Percentiles rank a stretch among this genome's conserved stretches.
These are phyloP conservation scores for Sclerotinia subarctica DNA, from an alignment of 2,329 filamentous ascomycete genomes.

Conservation along the genomic window DNA sequence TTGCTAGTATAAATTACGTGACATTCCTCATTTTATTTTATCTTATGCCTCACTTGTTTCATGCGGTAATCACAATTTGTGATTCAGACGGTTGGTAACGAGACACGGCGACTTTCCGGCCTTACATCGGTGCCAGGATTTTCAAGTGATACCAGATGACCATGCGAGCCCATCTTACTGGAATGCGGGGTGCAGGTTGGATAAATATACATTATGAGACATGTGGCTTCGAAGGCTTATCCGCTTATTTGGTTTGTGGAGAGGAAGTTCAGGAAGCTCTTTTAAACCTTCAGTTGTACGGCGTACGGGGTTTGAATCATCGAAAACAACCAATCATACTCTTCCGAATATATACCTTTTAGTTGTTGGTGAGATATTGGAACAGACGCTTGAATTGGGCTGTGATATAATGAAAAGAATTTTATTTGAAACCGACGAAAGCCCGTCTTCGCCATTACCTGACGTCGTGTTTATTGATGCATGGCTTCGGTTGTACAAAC, in stretches of 20 bases:
- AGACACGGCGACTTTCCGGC: slow-evolving; percentile 16
- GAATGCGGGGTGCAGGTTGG: slow-evolving; percentile 19
- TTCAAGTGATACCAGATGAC: slow-evolving; percentile 18
- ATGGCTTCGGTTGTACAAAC: not conserved
- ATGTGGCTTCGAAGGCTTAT: slow-evolving; percentile 15
- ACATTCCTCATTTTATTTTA: not conserved
- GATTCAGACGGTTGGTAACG: slow-evolving; percentile 6
- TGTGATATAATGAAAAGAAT: not conserved
- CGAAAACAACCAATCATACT: not conserved
- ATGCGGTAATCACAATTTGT: slow-evolving; percentile 3
- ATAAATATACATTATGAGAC: slow-evolving; percentile 11
- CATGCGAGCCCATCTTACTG: slow-evolving; percentile 12
- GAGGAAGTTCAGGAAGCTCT: not conserved
- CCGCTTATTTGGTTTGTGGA: slow-evolving; percentile 10
- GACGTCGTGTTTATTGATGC: not conserved
- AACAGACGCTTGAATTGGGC: not conserved
- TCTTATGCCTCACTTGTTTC: not conserved
- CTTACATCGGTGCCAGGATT: slow-evolving; percentile 17
- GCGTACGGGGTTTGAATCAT: not conserved
- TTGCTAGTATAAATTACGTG: not conserved
- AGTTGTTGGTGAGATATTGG: not conserved
- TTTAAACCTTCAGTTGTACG: slow-evolving; percentile 2
- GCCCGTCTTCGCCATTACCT: slow-evolving; percentile 7
- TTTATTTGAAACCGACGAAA: slow-evolving; percentile 17
- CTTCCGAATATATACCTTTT: not conserved